Base-by-base conservation (phyloP, 2,329 filamentous ascomycete species). In the Venturia carpophila region DNA sequence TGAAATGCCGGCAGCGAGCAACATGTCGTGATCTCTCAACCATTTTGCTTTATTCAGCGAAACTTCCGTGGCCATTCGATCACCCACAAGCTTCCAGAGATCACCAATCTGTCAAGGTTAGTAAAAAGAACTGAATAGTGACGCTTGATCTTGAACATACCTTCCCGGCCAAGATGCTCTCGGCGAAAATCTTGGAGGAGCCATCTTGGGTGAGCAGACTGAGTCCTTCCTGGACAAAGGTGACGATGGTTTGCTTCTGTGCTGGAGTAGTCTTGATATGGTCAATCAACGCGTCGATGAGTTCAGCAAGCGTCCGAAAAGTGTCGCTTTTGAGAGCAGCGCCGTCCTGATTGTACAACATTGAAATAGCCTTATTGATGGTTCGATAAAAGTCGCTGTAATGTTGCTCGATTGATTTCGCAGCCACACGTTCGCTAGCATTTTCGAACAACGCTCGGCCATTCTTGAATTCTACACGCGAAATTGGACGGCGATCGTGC, bases 31-130 rank as follows among this genome's bases (percentile, higher is more conserved):
- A 30, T 58, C 52, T 58, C 21, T 61, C 60, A 45, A 21, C 60
- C 37, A 61, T 37, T 61, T 42, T 19, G 17, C n/a, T 61, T 27
- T 42, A 19, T 42, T 42, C 37, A 27, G 24, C n/a, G 42, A 61
- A 21, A 45, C 34, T 45, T 61, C 60, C 37, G 60, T 27, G 19
- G 17, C 24, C 60, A 34, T 42, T n/a, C 21, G 30, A 39, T 61
- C 60, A 27, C 42, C 42, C 17, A 21, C 60, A 27, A 45, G 37
- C 37, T 61, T 24, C 60, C 60, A 61, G 21, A 61, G 60, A 19
- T 41, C 13, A 7, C 43, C 39, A 34, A 61, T 45, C 60, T 61
- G 17, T 45, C 10, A n/a, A 21, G n/a, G 30, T 42, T 45, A 45
- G 42, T 17, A 42, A 41, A 13, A 39, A 17, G 58, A 15, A 45